Evolutionary conservation across 202 grass and related monocot species (phyloP).

Genomic region (Saccharum hybrid): DNA sequence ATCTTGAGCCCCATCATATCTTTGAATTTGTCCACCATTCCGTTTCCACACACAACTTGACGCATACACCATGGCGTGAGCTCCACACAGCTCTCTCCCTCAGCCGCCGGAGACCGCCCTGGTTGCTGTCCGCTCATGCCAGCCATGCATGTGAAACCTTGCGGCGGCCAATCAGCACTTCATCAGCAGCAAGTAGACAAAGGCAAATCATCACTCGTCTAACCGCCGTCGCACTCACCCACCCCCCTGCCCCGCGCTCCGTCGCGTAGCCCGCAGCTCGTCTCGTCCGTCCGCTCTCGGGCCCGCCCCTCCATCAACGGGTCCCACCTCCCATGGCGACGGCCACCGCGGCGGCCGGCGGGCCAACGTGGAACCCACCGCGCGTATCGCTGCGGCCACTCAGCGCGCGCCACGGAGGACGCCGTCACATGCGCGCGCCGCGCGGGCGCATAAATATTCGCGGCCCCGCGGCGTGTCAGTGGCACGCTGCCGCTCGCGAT

Average conservation of each 20-base stretch:
- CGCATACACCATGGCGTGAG: background rate
- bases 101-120: background rate
- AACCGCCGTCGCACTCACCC: constrained; percentile 29
- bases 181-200: background rate
- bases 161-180: background rate
- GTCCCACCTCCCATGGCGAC: background rate
- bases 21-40: constrained; percentile 7
- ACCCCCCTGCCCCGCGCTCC: background rate
- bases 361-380: background rate
- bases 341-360: background rate
- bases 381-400: background rate
- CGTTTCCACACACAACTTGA: background rate
- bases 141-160: background rate
- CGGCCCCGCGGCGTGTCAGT: background rate
- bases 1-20: background rate
- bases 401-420: background rate
- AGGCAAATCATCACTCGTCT: background rate
- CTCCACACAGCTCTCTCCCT: background rate
- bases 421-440: constrained; percentile 28
- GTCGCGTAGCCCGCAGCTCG: constrained; percentile 31
- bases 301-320: background rate
- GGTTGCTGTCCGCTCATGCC: constrained; percentile 3
- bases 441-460: constrained; percentile 3
- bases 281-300: constrained; percentile 45
- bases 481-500: background rate